A percentile compares a stretch with the other conserved stretches of the same genome.
These are phyloP conservation scores for Didymella lethalis DNA, from an alignment of 2,329 filamentous ascomycete species.

Conservation along the genomic window DNA sequence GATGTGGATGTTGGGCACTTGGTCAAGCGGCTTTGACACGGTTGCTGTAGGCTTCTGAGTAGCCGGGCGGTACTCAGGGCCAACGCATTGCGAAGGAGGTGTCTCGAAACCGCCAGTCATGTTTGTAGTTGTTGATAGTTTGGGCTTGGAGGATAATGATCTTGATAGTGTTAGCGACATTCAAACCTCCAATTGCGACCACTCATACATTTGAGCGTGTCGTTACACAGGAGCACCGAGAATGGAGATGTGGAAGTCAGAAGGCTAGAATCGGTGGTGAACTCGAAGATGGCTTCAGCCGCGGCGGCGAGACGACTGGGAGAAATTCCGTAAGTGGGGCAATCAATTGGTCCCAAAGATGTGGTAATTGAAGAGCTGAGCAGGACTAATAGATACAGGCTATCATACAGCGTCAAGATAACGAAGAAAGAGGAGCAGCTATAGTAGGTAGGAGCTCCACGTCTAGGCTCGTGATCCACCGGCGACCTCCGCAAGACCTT, in stretches of 20 bases:
- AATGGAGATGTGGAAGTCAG: slow-evolving; percentile 5
- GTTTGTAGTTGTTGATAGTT: slow-evolving; percentile 13
- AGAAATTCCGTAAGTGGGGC: slow-evolving; percentile 22
- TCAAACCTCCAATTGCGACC: neutral
- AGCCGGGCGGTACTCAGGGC: slow-evolving; percentile 78
- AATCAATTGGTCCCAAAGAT: slow-evolving; percentile 23
- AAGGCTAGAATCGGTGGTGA: slow-evolving; percentile 10
- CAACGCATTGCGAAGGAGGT: slow-evolving; percentile 69
- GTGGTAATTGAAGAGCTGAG: slow-evolving; percentile 21
- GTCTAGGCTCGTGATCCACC: slow-evolving; percentile 45
- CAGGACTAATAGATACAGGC: slow-evolving; percentile 23
- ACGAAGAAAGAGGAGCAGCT: slow-evolving; percentile 28
- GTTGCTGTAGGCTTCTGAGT: slow-evolving; percentile 86
- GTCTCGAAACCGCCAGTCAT: slow-evolving; percentile 43
- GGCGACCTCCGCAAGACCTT: slow-evolving; percentile 40
- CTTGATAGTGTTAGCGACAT: slow-evolving; percentile 5
- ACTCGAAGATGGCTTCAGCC: slow-evolving; percentile 20
- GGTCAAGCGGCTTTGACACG: slow-evolving; percentile 80
- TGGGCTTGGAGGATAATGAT: neutral
- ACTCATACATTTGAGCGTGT: slow-evolving; percentile 5
- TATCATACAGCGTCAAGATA: slow-evolving; percentile 24
- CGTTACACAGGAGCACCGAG: neutral
- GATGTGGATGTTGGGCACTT: slow-evolving; percentile 83
- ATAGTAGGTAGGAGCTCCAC: slow-evolving; percentile 26
- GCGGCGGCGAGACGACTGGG: slow-evolving; percentile 20